Evolutionary conservation across 2,329 filamentous ascomycete genomes (phyloP), one percentile per base, ranked within the genome.

Genomic region (Arthrobotrys pseudoclavata): DNA sequence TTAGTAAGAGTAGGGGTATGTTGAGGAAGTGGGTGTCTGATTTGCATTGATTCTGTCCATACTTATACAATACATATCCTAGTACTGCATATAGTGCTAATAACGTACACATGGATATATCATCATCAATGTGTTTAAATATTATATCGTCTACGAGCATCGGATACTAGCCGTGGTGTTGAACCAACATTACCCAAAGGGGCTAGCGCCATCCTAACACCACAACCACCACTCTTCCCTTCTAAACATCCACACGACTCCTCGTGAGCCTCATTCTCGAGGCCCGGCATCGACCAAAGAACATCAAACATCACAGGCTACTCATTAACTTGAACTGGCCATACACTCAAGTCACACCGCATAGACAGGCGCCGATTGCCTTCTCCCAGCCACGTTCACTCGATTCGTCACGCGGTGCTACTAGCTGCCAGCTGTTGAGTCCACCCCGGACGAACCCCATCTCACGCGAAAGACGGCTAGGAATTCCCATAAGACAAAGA

Each of bases 251-350:
- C 34, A 29, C 47, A 24, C 47, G 34, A 67, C 63, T 37, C 13
- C 15, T 7, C 6, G 42, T 45, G 40, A 40, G 55, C 55, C 55
- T 60, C 67, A 69, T 62, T 31, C 15, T 34, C 26, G 26, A 40
- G 45, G 42, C 13, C n/a, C 29, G 7, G 15, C 31, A 48, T 76
- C 57, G 57, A 26, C 31, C n/a, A n/a, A 40, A n/a, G 12, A 4
- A 55, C n/a, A 60, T 61, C 40, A 45, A 45, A 18, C 34, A 42
- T 45, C 55, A 48, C 45, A 7, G 52, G 67, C 67, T 71, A 63
- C 74, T 71, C 67, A 77, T 71, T 77, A 62, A 26, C 61, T 77
- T 71, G 74, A 77, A 53, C 72, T 76, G 66, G 72, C 62, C 20
- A 10, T 47, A 40, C 18, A 20, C 40, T 67, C 26, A 20, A 22